Percentiles rank a stretch among this genome's conserved stretches.
Evolutionary conservation across 23 red algal species (phyloP).

Genomic region (Cyanidium caldarium): DNA sequence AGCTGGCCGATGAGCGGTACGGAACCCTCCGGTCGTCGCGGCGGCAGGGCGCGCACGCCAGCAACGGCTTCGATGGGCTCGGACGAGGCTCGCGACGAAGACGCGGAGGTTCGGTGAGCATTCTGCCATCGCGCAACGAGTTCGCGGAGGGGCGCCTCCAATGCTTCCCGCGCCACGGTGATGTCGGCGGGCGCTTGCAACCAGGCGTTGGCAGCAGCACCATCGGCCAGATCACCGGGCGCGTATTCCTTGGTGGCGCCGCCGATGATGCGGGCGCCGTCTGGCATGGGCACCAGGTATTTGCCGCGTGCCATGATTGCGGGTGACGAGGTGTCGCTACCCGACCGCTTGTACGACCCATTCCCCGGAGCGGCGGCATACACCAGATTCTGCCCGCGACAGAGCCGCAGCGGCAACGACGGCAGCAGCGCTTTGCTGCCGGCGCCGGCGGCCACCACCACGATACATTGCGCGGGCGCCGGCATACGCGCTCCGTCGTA

Average conservation of each 20-base stretch:
- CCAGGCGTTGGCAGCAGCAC: not conserved
- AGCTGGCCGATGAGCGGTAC: not conserved
- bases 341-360: not conserved
- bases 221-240: no score
- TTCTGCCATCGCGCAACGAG: not conserved
- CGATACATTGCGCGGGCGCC: not conserved
- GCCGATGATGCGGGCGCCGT: not conserved
- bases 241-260: slow-evolving; percentile 4
- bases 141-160: not conserved
- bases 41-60: not conserved
- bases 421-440: not conserved
- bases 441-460: slow-evolving; percentile 2
- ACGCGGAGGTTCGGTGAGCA: not conserved
- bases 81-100: not conserved
- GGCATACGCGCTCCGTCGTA: no score
- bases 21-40: not conserved
- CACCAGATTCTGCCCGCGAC: not conserved
- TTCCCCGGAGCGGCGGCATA: not conserved
- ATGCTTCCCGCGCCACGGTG: not conserved
- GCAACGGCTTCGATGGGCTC: not conserved
- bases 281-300: not conserved
- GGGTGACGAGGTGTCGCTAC: not conserved
- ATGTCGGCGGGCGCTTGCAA: not conserved
- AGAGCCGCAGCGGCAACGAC: not conserved
- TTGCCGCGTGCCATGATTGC: not conserved